Conservation (phyloP, 2,329 filamentous ascomycete species). For the Parascedosporium putredinis region DNA sequence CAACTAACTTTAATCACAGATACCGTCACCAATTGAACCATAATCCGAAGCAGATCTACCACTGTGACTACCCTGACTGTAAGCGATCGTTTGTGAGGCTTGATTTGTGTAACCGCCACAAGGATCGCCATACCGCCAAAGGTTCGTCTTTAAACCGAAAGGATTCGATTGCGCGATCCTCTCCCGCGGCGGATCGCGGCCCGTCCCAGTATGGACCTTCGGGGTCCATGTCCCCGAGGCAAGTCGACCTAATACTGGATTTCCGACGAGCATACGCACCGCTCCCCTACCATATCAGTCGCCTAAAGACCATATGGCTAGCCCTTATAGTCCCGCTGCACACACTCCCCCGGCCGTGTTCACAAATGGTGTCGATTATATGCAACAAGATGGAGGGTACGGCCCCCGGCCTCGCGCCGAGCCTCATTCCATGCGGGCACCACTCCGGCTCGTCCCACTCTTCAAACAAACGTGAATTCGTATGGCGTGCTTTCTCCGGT, state of each 20-base stretch:
- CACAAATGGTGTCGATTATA: conserved; percentile 32
- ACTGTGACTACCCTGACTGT: conserved; percentile 87
- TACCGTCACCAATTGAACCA: conserved; percentile 94
- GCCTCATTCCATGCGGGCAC: conserved; percentile 28
- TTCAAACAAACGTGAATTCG: conserved; percentile 35
- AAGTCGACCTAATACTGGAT: conserved; percentile 31
- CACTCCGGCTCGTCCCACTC: conserved; percentile 31
- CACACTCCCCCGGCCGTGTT: conserved; percentile 29
- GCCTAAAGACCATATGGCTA: conserved; percentile 31
- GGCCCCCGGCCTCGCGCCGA: conserved; percentile 20
- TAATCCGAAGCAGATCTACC: conserved; percentile 88
- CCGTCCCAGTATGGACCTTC: conserved; percentile 26
- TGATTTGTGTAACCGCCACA: conserved; percentile 79
- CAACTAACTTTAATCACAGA: conserved; percentile 26
- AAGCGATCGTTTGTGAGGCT: conserved; percentile 84
- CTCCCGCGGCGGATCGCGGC: conserved; percentile 23
- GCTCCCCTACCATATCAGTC: conserved; percentile 34
- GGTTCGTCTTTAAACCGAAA: conserved; percentile 67
- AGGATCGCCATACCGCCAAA: conserved; percentile 70
- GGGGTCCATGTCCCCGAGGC: conserved; percentile 37
- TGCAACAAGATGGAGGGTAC: conserved; percentile 28
- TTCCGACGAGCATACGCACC: conserved; percentile 26
- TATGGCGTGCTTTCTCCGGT: conserved; percentile 46
- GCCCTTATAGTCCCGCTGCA: conserved; percentile 36
- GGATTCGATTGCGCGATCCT: conserved; percentile 32